Percentiles rank a stretch among this genome's conserved stretches.
phyloP scores from a whole-genome alignment of 139 green algal species.

The Pycnococcus provasolii region DNA sequence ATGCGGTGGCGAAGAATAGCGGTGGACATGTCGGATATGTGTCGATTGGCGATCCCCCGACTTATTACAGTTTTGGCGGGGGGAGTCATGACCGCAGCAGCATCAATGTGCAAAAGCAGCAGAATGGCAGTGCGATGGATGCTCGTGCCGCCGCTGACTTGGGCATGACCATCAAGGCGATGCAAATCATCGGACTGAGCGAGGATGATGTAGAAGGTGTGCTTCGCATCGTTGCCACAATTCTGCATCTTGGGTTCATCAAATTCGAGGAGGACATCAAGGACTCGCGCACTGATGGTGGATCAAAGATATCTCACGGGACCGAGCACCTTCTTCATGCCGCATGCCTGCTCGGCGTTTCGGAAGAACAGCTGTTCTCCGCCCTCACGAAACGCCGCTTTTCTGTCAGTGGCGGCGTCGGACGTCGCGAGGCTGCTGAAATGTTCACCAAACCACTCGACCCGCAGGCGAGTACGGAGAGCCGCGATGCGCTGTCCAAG shows the following conservation, averaged over 20 bases:
- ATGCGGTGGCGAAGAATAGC: too few species aligned
- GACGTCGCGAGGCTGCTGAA: too few species aligned
- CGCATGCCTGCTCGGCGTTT: background rate
- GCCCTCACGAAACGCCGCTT: conserved; percentile 68
- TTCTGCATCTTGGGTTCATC: conserved; percentile 93
- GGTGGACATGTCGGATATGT: too few species aligned
- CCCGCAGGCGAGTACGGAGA: conserved; percentile 62
- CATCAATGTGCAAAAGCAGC: too few species aligned
- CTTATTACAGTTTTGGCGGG: too few species aligned
- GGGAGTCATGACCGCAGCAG: too few species aligned
- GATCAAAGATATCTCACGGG: too few species aligned
- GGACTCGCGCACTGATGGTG: conserved; percentile 11
- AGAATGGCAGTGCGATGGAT: too few species aligned
- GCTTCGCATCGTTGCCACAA: conserved; percentile 72
- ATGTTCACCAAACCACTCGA: conserved; percentile 61
- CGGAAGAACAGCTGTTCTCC: conserved; percentile 41
- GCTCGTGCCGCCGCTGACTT: too few species aligned
- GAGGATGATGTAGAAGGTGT: conserved; percentile 57
- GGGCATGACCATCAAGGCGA: conserved; percentile 64
- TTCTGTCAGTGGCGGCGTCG: too few species aligned
- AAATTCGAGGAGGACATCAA: conserved; percentile 51
- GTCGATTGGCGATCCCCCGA: too few species aligned
- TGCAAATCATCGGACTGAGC: conserved; percentile 86
- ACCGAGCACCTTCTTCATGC: too few species aligned
- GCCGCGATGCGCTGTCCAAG: conserved; percentile 87